A percentile compares a stretch with the other conserved stretches of the same genome.
These are phyloP conservation scores for Vitis rotundifolia DNA, from an alignment of 164 flowering plant genomes.

Conservation along the genomic window DNA sequence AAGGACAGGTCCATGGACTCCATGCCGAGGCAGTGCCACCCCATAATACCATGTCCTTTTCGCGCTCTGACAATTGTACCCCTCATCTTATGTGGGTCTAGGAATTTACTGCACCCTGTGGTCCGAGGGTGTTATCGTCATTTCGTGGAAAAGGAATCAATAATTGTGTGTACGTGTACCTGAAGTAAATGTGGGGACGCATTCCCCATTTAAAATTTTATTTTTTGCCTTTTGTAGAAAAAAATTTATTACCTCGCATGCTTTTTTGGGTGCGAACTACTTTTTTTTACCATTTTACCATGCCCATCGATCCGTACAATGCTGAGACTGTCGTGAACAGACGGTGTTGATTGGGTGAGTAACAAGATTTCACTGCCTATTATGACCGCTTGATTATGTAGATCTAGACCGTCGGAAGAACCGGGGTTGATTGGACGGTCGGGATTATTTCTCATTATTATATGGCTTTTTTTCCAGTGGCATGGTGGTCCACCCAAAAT, in stretches of 20 bases:
- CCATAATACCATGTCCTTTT: slow-evolving; percentile 34
- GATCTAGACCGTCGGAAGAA: slow-evolving; percentile 9
- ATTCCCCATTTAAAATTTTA: too few species aligned
- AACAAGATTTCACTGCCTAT: neutral
- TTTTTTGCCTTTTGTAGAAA: neutral
- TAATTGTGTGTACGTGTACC: slow-evolving; percentile 13
- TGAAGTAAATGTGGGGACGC: slow-evolving; percentile 6
- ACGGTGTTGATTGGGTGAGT: slow-evolving; percentile 18
- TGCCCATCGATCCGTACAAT: slow-evolving; percentile 18
- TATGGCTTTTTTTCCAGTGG: neutral
- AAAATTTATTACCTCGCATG: neutral
- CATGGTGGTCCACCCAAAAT: slow-evolving; percentile 25
- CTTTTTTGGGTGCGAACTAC: neutral
- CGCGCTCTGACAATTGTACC: slow-evolving; percentile 8
- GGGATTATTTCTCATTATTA: slow-evolving; percentile 30
- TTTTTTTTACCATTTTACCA: neutral
- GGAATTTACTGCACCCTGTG: neutral
- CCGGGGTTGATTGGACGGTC: slow-evolving; percentile 34
- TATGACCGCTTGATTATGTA: neutral
- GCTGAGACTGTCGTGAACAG: slow-evolving; percentile 8
- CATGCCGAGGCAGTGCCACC: slow-evolving; percentile 25
- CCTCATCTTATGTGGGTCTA: neutral
- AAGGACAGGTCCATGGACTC: slow-evolving; percentile 33
- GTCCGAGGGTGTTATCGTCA: slow-evolving; percentile 21
- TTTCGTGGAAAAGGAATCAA: neutral